phyloP scores from a whole-genome alignment of 1,284 basidiomycete species.

The Ganoderma lingzhi region DNA sequence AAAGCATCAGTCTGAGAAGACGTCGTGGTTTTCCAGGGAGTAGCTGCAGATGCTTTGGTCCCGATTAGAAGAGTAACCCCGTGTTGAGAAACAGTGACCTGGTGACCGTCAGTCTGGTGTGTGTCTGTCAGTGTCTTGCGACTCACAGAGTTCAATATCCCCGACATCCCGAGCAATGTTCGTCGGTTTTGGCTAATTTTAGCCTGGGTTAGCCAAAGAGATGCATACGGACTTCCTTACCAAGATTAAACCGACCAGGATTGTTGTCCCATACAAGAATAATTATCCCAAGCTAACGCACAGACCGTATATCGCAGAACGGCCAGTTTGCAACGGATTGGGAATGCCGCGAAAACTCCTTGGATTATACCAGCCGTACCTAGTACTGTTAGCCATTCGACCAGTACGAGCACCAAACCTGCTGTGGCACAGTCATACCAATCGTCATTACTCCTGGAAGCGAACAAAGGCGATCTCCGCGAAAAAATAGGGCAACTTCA shows the following conservation, averaged over 20 bases:
- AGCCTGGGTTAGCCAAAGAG: background rate
- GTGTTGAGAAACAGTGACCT: background rate
- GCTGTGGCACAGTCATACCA: background rate
- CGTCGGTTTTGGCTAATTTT: background rate
- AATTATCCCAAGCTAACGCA: too few species aligned
- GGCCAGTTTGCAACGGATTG: too few species aligned
- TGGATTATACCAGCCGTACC: too few species aligned
- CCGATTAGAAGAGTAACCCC: background rate
- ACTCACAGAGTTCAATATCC: background rate
- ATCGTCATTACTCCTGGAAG: background rate
- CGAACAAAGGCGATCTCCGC: background rate
- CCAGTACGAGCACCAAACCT: too few species aligned
- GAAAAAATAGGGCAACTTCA: background rate
- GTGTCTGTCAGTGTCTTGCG: background rate
- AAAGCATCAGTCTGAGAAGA: background rate
- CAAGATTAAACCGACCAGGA: too few species aligned
- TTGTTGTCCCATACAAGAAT: background rate
- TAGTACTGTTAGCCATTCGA: too few species aligned
- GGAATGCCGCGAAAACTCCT: too few species aligned
- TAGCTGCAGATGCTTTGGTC: background rate
- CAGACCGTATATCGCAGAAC: too few species aligned
- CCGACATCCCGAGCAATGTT: background rate
- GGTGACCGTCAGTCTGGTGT: background rate
- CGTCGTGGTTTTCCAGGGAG: background rate
- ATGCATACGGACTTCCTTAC: too few species aligned